Percentiles rank a stretch among this genome's conserved stretches.
These are phyloP conservation scores for Candida sanyiensis DNA, from an alignment of 805 yeast genomes.

Conservation along the genomic window DNA sequence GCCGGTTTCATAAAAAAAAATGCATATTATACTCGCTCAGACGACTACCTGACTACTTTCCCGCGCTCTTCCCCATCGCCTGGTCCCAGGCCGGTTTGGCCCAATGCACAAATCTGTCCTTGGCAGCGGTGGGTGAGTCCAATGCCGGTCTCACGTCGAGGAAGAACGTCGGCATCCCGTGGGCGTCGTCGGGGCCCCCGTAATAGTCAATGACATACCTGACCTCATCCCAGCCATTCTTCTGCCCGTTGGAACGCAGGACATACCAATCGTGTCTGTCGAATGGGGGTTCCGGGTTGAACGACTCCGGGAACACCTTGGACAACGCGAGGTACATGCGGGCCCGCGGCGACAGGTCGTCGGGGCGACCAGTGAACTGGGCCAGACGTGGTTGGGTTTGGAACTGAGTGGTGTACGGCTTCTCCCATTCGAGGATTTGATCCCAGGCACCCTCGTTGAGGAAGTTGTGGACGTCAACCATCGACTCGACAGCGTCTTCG, in stretches of 20 bases:
- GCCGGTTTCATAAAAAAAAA: not conserved
- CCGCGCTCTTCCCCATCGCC: constrained; percentile 43
- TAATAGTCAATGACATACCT: constrained; percentile 95
- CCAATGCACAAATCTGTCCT: constrained; percentile 69
- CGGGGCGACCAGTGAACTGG: constrained; percentile 89
- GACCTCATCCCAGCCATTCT: constrained; percentile 55
- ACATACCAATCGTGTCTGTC: constrained; percentile 99
- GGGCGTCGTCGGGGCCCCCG: constrained; percentile 87
- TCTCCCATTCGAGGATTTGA: constrained; percentile 90
- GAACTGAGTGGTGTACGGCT: constrained; percentile 51
- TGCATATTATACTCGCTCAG: not conserved
- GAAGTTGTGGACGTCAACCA: constrained; percentile 97
- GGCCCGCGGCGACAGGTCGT: constrained; percentile 84
- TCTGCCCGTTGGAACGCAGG: constrained; percentile 49
- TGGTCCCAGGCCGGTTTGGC: constrained; percentile 58
- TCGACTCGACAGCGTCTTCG: constrained; percentile 91
- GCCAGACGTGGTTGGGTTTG: constrained; percentile 66
- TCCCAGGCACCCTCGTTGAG: constrained; percentile 97
- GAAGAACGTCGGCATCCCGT: constrained; percentile 86
- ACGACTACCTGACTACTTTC: not conserved
- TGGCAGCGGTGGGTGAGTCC: constrained; percentile 57
- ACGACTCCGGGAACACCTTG: constrained; percentile 63
- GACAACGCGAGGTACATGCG: constrained; percentile 59
- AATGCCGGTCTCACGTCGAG: constrained; percentile 95
- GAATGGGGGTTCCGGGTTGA: constrained; percentile 80